Conservation (phyloP, 2,329 filamentous ascomycete genomes). For the Pestalotiopsis sp. region DNA sequence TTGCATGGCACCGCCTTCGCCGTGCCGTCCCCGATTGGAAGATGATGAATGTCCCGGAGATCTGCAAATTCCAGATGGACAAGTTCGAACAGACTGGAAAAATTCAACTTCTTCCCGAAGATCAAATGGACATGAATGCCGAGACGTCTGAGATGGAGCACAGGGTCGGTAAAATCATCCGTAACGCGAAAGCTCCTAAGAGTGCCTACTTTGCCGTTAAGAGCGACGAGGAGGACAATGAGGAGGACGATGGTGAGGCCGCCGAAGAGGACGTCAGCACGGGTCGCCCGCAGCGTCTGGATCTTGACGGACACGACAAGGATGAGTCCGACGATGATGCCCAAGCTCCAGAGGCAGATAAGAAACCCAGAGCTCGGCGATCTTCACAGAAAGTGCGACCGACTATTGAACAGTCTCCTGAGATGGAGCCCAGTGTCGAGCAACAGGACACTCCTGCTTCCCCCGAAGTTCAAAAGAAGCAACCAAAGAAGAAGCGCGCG, state of each 20-base stretch:
- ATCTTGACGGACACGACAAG: neutral
- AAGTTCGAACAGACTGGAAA: slow-evolving; percentile 21
- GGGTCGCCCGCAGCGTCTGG: neutral
- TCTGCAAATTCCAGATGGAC: slow-evolving; percentile 20
- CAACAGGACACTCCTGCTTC: neutral
- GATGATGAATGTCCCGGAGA: slow-evolving; percentile 23
- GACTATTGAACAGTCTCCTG: neutral
- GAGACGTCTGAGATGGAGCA: slow-evolving; percentile 26
- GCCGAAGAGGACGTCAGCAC: neutral
- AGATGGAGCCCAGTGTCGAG: neutral
- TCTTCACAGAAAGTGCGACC: neutral
- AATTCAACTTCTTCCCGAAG: slow-evolving; percentile 21
- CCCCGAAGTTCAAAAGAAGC: neutral
- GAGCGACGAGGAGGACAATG: slow-evolving; percentile 23
- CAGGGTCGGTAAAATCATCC: slow-evolving; percentile 24
- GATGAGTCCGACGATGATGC: slow-evolving; percentile 1
- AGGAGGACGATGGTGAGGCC: slow-evolving; percentile 18
- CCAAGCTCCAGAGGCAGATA: slow-evolving; percentile 23
- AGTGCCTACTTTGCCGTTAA: slow-evolving; percentile 19
- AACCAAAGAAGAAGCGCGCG: neutral
- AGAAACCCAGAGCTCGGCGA: neutral
- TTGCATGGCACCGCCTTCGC: slow-evolving; percentile 30
- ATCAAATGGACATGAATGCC: slow-evolving; percentile 20
- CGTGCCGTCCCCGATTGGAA: slow-evolving; percentile 21
- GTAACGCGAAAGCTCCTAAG: slow-evolving; percentile 14